phyloP scores from a whole-genome alignment of 371 early-diverging fungal species.

The Gilbertella persicaria region DNA sequence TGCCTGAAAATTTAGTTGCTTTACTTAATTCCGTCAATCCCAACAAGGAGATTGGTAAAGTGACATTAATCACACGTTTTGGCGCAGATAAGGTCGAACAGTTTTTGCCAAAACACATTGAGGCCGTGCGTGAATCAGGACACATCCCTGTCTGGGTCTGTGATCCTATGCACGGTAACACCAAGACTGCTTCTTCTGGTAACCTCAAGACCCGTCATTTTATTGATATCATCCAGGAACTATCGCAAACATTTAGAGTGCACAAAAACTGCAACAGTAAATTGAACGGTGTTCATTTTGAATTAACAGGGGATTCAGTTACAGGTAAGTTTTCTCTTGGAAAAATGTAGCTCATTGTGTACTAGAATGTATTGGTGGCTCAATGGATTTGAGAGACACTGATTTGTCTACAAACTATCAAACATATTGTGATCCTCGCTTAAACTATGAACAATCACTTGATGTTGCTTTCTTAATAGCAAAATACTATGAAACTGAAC shows the following conservation, averaged over 20 bases:
- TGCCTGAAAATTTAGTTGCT: slow-evolving; percentile 78
- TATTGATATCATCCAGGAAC: slow-evolving; percentile 80
- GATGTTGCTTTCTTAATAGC: slow-evolving; percentile 96
- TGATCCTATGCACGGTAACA: slow-evolving; percentile 99
- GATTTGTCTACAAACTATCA: slow-evolving; percentile 89
- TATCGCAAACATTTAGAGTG: slow-evolving; percentile 80
- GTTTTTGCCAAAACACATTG: slow-evolving; percentile 84
- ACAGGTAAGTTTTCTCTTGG: slow-evolving; percentile 50
- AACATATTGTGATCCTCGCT: slow-evolving; percentile 92
- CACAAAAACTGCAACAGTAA: slow-evolving; percentile 75
- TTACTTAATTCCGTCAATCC: slow-evolving; percentile 88
- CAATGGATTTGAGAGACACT: slow-evolving; percentile 82
- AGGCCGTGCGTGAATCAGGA: slow-evolving; percentile 81
- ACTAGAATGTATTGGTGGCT: slow-evolving; percentile 93
- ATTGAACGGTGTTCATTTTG: slow-evolving; percentile 95
- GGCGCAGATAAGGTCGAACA: slow-evolving; percentile 84
- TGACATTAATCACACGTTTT: slow-evolving; percentile 94
- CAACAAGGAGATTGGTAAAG: slow-evolving; percentile 83
- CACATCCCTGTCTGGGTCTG: slow-evolving; percentile 95
- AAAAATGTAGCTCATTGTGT: neutral
- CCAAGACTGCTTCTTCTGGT: slow-evolving; percentile 77
- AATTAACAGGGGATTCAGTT: slow-evolving; percentile 92
- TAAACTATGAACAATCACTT: slow-evolving; percentile 95
- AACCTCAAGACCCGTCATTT: slow-evolving; percentile 88
- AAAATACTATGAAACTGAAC: slow-evolving; percentile 73